Conservation (phyloP, 495 filamentous ascomycete genomes). For the Xylaria castorea region DNA sequence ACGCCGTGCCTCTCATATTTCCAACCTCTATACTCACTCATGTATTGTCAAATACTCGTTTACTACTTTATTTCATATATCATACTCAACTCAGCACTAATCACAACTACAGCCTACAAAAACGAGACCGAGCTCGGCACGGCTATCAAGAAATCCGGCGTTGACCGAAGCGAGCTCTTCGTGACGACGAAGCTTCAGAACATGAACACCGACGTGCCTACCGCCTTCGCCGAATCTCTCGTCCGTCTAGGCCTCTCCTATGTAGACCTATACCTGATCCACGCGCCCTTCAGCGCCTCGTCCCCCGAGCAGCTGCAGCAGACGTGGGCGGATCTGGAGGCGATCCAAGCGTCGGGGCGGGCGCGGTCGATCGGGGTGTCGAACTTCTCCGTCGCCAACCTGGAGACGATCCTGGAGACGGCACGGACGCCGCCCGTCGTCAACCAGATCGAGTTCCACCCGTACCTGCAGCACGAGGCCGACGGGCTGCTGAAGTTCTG, state of each 20-base stretch:
- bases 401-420: conserved; percentile 71
- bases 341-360: conserved; percentile 71
- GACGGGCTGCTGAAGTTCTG: conserved; percentile 65
- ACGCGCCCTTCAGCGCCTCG: conserved; percentile 73
- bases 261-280: conserved; percentile 87
- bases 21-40: background rate
- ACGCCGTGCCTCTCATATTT: background rate
- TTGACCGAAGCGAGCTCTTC: conserved; percentile 73
- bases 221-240: conserved; percentile 74
- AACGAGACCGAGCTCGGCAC: conserved; percentile 79
- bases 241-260: conserved; percentile 78
- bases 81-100: background rate
- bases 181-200: conserved; percentile 76
- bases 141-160: conserved; percentile 71
- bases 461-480: conserved; percentile 76
- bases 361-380: conserved; percentile 83
- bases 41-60: background rate
- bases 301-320: conserved; percentile 67
- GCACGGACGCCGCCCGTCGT: conserved; percentile 69
- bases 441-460: conserved; percentile 91
- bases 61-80: no score
- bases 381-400: conserved; percentile 73
- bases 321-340: conserved; percentile 81
- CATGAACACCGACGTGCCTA: conserved; percentile 62
- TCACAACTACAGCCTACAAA: conserved; percentile 64